Evolutionary conservation across 345 rosid genomes (phyloP).

Genomic region (Geranium rotundifolium): DNA sequence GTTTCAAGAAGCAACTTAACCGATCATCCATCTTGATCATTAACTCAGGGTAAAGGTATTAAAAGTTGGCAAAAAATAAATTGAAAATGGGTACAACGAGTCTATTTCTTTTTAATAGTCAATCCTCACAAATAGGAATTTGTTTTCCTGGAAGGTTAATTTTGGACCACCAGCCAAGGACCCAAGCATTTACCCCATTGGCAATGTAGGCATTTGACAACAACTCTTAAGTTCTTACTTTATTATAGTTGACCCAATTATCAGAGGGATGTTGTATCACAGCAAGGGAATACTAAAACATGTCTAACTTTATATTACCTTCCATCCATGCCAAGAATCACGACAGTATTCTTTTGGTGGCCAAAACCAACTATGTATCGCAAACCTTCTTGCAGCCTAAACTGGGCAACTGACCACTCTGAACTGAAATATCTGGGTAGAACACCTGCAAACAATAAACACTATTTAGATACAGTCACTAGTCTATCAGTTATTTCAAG

Average conservation of each 20-base stretch:
- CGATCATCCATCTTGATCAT: neutral
- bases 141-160: too few species aligned
- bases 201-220: too few species aligned
- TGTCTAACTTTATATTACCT: conserved; percentile 19
- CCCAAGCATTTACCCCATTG: too few species aligned
- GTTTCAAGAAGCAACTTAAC: neutral
- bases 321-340: conserved; percentile 46
- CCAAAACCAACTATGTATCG: conserved; percentile 44
- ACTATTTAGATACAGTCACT: neutral
- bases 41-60: neutral
- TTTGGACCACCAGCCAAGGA: neutral
- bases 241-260: too few species aligned
- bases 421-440: conserved; percentile 52
- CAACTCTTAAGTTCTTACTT: too few species aligned
- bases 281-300: neutral
- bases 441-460: conserved; percentile 27
- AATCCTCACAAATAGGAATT: too few species aligned
- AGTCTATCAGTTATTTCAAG: neutral
- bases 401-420: conserved; percentile 55
- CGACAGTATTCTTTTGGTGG: conserved; percentile 34
- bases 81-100: too few species aligned
- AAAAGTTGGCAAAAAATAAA: neutral
- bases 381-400: conserved; percentile 35
- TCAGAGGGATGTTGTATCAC: too few species aligned
- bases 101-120: too few species aligned